A percentile compares a stretch with the other conserved stretches of the same genome.
phyloP scores from a whole-genome alignment of 2,329 filamentous ascomycete genomes.

The Arthroderma sp. region DNA sequence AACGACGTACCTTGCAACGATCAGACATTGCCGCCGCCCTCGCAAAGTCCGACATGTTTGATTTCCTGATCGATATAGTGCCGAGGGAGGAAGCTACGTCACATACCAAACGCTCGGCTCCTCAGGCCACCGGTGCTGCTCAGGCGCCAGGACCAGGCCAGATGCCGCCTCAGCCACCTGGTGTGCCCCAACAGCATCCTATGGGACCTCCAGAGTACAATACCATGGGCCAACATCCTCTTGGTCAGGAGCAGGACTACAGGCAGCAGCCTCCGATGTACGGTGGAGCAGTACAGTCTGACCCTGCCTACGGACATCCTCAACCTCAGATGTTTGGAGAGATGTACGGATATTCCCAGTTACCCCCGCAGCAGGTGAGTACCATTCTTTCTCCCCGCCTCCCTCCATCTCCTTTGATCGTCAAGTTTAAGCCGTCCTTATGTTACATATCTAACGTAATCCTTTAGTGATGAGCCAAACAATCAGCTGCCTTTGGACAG shows the following conservation, averaged over 20 bases:
- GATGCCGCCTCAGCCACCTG: constrained; percentile 29
- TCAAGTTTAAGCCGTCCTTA: neutral
- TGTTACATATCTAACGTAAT: neutral
- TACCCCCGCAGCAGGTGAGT: constrained; percentile 72
- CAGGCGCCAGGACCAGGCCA: constrained; percentile 27
- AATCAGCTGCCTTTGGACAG: neutral
- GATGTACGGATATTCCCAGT: constrained; percentile 73
- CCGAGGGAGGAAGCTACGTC: constrained; percentile 84
- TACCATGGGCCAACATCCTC: constrained; percentile 48
- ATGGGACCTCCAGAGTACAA: constrained; percentile 48
- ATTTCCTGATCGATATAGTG: constrained; percentile 98
- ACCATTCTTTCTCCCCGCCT: neutral
- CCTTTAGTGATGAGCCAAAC: neutral
- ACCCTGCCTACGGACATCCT: constrained; percentile 65
- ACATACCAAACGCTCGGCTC: constrained; percentile 63
- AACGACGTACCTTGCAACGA: constrained; percentile 83
- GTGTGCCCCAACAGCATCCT: constrained; percentile 43
- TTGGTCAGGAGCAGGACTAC: constrained; percentile 64
- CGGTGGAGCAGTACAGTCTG: constrained; percentile 61
- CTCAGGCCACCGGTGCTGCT: constrained; percentile 7
- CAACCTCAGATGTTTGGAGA: constrained; percentile 67
- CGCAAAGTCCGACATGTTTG: constrained; percentile 98
- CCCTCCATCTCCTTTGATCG: no score
- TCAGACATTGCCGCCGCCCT: constrained; percentile 94
- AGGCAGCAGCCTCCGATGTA: constrained; percentile 67